Base-by-base conservation (phyloP, 495 filamentous ascomycete species). In the Copromyces sp. region DNA sequence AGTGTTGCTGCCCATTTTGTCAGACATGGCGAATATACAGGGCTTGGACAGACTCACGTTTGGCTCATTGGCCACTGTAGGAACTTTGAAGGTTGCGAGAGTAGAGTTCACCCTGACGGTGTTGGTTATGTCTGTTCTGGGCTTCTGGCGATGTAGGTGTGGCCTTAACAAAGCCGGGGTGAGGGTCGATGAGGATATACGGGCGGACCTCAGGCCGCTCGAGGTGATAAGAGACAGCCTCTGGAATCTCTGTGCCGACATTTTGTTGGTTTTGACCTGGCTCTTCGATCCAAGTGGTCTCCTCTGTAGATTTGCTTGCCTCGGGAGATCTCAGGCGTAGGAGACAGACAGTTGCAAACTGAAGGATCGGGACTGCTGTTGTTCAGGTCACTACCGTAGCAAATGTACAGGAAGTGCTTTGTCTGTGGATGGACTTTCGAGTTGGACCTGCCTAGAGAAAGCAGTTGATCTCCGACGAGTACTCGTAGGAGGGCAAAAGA, bases 11-110 rank as follows among this genome's bases (percentile, higher is more conserved):
- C 74, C 16, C 9, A 5, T 3, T 29, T 32, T 69, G 73, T 85
- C 47, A 83, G 76, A 69, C 32, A 37, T 32, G 65, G 4, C 47
- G 20, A 17, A 16, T 20, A 59, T 69, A 17, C 8, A 39, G 40
- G 65, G 17, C 37, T 7, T 3, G 39, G 29, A 61, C 42, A 41
- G 61, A 85, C 92, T 79, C 84, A 97, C 95, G 79, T 97, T 99
- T 24, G 93, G 93, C 82, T 99, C 95, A 77, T 99, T 99, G 76
- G 90, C 85, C 72, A 97, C 87, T 74, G 89, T 90, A 65, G 95
- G 95, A 35, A 94, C 87, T 83, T 92, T 96, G 87, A 98, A 98
- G 65, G 88, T 85, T 44, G 93, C 93, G 69, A 94, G 74, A 12
- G 80, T 79, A 68, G 83, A 75, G 53, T 65, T 65, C 77, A 78